Evolutionary conservation across 371 early-diverging fungal genomes (phyloP).

Genomic region (Conidiobolus incongruus): DNA sequence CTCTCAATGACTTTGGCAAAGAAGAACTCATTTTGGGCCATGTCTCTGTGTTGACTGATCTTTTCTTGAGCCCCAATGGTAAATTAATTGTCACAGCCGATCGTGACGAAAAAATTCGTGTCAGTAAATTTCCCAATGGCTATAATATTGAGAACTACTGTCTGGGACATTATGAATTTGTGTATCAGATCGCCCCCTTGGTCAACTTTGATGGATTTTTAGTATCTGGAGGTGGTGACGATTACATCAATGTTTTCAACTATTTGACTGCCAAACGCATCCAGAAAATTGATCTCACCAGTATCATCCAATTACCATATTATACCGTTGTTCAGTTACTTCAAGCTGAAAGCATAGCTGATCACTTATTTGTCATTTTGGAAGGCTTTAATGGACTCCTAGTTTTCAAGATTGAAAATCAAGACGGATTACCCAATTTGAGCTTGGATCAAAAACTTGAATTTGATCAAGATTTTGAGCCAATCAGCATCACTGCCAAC

Average conservation of each 20-base stretch:
- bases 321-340: too few relatives aligned
- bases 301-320: too few relatives aligned
- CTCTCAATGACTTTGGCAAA: not conserved
- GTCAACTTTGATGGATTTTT: conserved; percentile 9
- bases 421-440: too few relatives aligned
- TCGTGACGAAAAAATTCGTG: conserved; percentile 89
- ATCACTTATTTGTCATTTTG: too few relatives aligned
- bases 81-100: conserved; percentile 68
- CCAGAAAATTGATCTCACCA: too few relatives aligned
- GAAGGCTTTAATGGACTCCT: too few relatives aligned
- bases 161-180: conserved; percentile 75
- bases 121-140: conserved; percentile 67
- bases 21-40: conserved; percentile 10
- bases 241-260: conserved; percentile 57
- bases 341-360: too few relatives aligned
- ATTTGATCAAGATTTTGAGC: too few relatives aligned
- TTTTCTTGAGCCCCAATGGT: conserved; percentile 13
- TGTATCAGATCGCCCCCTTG: not conserved
- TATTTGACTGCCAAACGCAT: conserved; percentile 3
- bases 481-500: too few relatives aligned
- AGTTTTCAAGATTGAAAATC: too few relatives aligned
- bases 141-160: conserved; percentile 75
- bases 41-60: conserved; percentile 8
- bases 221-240: conserved; percentile 78
- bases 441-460: too few relatives aligned